Evolutionary conservation across 305 asterid species (phyloP).

Genomic region (Fraxinus sp.): DNA sequence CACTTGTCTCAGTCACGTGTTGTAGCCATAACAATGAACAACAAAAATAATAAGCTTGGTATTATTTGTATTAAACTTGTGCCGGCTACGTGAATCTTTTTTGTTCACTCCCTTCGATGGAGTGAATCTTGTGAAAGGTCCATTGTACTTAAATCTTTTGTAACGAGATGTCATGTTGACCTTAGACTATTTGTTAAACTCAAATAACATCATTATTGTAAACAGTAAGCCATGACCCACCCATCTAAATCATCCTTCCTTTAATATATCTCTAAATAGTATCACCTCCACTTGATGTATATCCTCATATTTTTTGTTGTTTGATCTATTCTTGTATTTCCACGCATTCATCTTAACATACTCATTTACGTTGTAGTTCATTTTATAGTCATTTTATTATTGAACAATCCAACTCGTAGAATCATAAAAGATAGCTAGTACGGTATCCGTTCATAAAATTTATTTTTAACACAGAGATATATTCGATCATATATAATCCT

Average conservation of each 20-base stretch:
- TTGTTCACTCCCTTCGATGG: background rate
- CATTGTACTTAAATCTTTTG: background rate
- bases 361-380: background rate
- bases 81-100: background rate
- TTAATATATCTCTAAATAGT: background rate
- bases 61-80: background rate
- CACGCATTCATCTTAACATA: background rate
- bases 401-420: background rate
- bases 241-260: background rate
- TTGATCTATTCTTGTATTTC: background rate
- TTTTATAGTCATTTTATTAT: background rate
- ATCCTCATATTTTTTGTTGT: background rate
- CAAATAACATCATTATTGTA: background rate
- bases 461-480: background rate
- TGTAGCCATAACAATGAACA: background rate
- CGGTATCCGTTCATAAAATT: background rate
- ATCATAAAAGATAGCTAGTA: background rate
- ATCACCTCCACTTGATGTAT: background rate
- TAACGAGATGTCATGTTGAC: background rate
- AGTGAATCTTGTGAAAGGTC: background rate
- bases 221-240: background rate
- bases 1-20: background rate
- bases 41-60: background rate
- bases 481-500: background rate
- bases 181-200: background rate